phyloP scores from a whole-genome alignment of 1,284 basidiomycete genomes.

The Polyporus tsugae region DNA sequence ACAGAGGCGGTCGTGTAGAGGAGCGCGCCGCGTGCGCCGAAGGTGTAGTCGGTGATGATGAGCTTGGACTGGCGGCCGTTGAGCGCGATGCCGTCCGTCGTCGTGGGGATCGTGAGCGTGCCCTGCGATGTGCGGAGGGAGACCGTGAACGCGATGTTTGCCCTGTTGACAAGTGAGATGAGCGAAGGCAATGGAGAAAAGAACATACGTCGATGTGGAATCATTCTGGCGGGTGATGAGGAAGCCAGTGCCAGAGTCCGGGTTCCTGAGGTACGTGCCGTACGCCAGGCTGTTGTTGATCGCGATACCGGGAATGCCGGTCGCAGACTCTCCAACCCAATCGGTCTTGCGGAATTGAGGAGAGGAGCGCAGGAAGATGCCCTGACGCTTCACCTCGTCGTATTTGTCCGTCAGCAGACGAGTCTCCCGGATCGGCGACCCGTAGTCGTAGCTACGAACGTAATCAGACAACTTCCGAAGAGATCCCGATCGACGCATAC shows the following conservation, averaged over 20 bases:
- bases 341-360: constrained; percentile 82
- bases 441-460: constrained; percentile 66
- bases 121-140: constrained; percentile 62
- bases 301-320: constrained; percentile 51
- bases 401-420: constrained; percentile 72
- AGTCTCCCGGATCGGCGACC: constrained; percentile 72
- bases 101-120: constrained; percentile 57
- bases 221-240: constrained; percentile 74
- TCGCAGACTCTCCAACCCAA: constrained; percentile 69
- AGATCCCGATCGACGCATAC: too few relatives aligned
- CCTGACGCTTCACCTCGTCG: constrained; percentile 78
- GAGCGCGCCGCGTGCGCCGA: constrained; percentile 59
- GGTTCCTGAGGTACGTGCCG: constrained; percentile 71
- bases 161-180: constrained; percentile 43
- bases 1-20: constrained; percentile 75
- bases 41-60: constrained; percentile 71
- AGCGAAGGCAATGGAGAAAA: constrained; percentile 11
- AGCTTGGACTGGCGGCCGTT: constrained; percentile 75
- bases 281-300: constrained; percentile 61
- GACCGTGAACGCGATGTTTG: constrained; percentile 59
- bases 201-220: constrained; percentile 69
- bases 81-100: constrained; percentile 62
- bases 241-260: constrained; percentile 69
- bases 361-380: constrained; percentile 77
- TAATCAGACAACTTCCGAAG: too few relatives aligned